Base-by-base conservation (phyloP, 1,284 basidiomycete genomes). In the Leccinum griseonigrum region DNA sequence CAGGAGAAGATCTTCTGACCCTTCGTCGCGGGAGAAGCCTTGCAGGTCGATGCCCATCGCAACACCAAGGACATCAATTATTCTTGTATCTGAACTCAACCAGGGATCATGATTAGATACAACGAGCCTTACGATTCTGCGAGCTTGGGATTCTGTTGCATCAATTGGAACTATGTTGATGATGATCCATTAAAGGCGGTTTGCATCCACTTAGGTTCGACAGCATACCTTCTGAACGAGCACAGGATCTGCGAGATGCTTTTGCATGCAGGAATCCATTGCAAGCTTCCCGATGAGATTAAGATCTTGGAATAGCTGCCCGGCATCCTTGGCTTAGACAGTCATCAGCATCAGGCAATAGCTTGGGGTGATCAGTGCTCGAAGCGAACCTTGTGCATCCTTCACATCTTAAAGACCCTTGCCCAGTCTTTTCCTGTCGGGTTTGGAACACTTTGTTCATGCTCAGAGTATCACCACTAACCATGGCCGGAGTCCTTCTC, bases 11-110 rank as follows among this genome's bases (percentile, higher is more conserved):
- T 94, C 92, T 62, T 90, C 84, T 8, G 92, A 93, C 51, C 93
- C 94, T 78, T 94, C 92, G 29, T 91, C 89, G 61, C 95, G 84
- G 62, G 87, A 83, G 76, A 93, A 92, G 57, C 91, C 94, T 75
- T 94, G 88, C 75, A 98, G 85, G 76, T 98, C 94, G 68, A 98
- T 85, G 55, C 95, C 95, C 92, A 98, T 95, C 63, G 95, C 83
- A 9, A 88, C 96, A 64, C 95, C 96, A 63, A 98, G 83, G 18
- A 95, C 95, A 70, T 91, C 88, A 77, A 98, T 93, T 93, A 97
- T 97, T 63, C 96, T 85, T 43, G 95, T 88, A 76, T 98, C 95
- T 26, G 58, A 60, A 68, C 85, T 80, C 69, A 92, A 77, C 29
- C 22, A 14, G 50, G 7, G 54, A 8, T 28, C 32, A 40, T 52